Percentiles rank a stretch among this genome's conserved stretches.
Conservation (phyloP, 345 rosid genomes). For the Eucalyptus globulus region DNA sequence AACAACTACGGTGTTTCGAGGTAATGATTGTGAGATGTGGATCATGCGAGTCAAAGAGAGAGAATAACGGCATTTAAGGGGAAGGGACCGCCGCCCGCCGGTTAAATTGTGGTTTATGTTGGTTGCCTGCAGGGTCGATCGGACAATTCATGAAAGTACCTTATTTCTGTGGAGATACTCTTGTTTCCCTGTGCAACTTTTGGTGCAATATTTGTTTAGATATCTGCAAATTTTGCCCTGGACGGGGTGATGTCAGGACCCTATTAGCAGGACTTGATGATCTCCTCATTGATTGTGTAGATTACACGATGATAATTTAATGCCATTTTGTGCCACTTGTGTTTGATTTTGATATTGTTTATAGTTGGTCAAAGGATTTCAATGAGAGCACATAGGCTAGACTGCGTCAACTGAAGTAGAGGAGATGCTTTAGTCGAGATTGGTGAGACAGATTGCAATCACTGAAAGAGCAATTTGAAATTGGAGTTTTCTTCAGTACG, state of each 20-base stretch:
- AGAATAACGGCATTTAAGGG: not conserved
- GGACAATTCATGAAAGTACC: not conserved
- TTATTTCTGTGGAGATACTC: not conserved
- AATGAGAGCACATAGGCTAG: not conserved
- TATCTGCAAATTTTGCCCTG: not conserved
- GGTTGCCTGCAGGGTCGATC: not conserved
- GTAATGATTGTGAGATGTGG: not conserved
- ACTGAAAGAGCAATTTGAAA: not conserved
- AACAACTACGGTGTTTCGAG: not conserved
- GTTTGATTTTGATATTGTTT: not conserved
- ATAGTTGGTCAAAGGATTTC: not conserved
- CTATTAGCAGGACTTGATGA: not conserved
- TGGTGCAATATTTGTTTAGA: not conserved
- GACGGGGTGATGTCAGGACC: not conserved
- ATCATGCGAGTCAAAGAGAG: not conserved
- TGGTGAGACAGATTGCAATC: not conserved
- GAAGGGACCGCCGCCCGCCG: not conserved
- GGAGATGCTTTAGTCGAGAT: not conserved
- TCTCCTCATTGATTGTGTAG: not conserved
- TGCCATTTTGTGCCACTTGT: not conserved
- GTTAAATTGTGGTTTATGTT: not conserved
- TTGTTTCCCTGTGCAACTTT: not conserved
- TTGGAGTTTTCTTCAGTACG: not conserved
- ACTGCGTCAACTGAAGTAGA: not conserved
- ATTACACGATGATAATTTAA: not conserved